phyloP scores from a whole-genome alignment of 495 filamentous ascomycete genomes.

The Parmelia sp. region DNA sequence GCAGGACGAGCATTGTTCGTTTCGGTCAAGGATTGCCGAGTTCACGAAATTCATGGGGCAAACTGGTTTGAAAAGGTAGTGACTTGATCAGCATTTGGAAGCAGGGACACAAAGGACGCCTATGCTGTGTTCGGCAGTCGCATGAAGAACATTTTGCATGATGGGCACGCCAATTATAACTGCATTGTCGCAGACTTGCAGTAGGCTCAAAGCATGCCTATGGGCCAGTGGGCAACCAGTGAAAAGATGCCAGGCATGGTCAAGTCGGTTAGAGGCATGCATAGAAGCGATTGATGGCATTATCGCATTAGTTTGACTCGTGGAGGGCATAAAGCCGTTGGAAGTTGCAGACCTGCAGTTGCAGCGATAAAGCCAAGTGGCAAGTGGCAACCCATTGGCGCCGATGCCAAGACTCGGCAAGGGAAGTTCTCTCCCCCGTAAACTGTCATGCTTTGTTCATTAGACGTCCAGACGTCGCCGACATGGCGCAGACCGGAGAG shows the following conservation, averaged over 20 bases:
- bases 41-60: too few species aligned
- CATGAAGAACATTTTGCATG: not conserved
- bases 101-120: not conserved
- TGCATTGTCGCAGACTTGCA: conserved; percentile 14
- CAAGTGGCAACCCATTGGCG: too few species aligned
- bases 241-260: not conserved
- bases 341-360: not conserved
- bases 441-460: too few species aligned
- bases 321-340: not conserved
- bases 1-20: not conserved
- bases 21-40: too few species aligned
- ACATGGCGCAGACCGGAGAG: too few species aligned
- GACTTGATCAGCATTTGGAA: not conserved
- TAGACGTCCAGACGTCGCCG: too few species aligned
- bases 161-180: conserved; percentile 15
- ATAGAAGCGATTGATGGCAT: conserved; percentile 16
- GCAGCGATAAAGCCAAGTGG: conserved; percentile 9
- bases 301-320: too few species aligned
- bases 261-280: conserved; percentile 7
- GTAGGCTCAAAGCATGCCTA: conserved; percentile 8
- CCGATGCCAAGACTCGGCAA: too few species aligned
- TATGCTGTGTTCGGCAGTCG: not conserved
- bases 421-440: too few species aligned
- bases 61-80: not conserved
- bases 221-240: not conserved